These are phyloP conservation scores for Cadophora sp. DNA, from an alignment of 2,329 filamentous ascomycete genomes.

Conservation along the genomic window DNA sequence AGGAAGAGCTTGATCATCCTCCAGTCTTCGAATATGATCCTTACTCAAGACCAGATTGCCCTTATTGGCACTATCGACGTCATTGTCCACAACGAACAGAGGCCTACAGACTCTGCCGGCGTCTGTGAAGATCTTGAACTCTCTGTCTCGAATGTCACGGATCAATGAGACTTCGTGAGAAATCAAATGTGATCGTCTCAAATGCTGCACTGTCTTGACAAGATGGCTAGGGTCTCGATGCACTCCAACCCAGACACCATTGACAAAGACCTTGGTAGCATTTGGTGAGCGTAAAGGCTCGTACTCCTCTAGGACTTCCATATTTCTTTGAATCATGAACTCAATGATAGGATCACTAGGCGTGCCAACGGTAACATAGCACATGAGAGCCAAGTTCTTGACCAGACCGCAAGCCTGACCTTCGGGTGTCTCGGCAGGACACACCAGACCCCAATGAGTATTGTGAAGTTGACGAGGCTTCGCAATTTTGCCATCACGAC, in stretches of 20 bases:
- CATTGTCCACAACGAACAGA: conserved; percentile 91
- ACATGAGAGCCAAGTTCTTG: conserved; percentile 98
- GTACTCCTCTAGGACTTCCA: conserved; percentile 97
- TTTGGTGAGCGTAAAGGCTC: conserved; percentile 84
- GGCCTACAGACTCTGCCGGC: conserved; percentile 94
- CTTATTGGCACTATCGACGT: conserved; percentile 74
- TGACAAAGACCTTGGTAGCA: conserved; percentile 97
- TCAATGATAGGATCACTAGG: conserved; percentile 89
- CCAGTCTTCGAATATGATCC: conserved; percentile 79
- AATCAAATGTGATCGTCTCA: conserved; percentile 82
- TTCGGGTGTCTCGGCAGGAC: conserved; percentile 96
- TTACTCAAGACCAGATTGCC: conserved; percentile 84
- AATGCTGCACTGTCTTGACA: conserved; percentile 77
- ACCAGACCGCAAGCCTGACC: conserved; percentile 98
- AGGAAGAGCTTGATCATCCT: conserved; percentile 72
- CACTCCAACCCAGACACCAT: conserved; percentile 97
- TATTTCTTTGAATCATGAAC: conserved; percentile 94
- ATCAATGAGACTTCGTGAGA: conserved; percentile 94
- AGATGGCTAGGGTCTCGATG: conserved; percentile 88
- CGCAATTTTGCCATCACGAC: conserved; percentile 96
- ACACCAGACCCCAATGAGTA: conserved; percentile 97
- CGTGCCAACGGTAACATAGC: conserved; percentile 94
- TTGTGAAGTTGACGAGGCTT: conserved; percentile 98
- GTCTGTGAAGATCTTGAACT: conserved; percentile 99
- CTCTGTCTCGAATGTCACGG: conserved; percentile 93